Base-by-base conservation (phyloP, 768 basidiomycete species). In the Auriscalpium vulgare region DNA sequence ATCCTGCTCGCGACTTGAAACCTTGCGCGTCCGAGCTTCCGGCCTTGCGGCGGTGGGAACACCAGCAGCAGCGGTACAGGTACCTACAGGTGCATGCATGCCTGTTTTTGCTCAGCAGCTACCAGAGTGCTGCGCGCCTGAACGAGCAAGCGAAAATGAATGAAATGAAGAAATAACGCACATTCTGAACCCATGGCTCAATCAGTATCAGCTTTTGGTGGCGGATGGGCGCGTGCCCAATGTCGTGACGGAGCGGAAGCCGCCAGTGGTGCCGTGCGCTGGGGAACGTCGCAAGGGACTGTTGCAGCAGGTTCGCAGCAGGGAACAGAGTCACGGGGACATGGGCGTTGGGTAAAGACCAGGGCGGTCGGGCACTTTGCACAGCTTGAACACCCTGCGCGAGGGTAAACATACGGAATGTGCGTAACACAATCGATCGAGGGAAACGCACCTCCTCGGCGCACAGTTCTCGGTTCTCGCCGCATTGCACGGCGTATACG, bases 401-500 rank as follows among this genome's bases (percentile, higher is more conserved):
- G n/a, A n/a, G n/a, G n/a, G n/a, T n/a, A n/a, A n/a, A n/a, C n/a
- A n/a, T n/a, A n/a, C n/a, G n/a, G n/a, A n/a, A n/a, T n/a, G n/a
- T n/a, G n/a, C n/a, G n/a, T n/a, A n/a, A n/a, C n/a, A n/a, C n/a
- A n/a, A n/a, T n/a, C n/a, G n/a, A n/a, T n/a, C 48, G 37, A 34
- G 16, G 17, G 34, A 37, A 55, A 37, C 37, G 57, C 69, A 78
- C 85, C 75, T 94, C 87, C 51, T 91, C 84, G 0, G 82, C 81
- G 65, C 95, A 97, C 8, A 97, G 71, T 10, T 74, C 77, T 69
- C 87, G 93, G 70, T 97, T 95, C 13, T 79, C 84, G 64, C 95
- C 93, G 60, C 94, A 97, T 67, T 97, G 91, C n/a, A 97, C 81
- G 13, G 93, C 91, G 68, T 94, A 97, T 55, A 88, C 79, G 0